Conservation (phyloP, 495 filamentous ascomycete species). For the Parathielavia appendiculata region DNA sequence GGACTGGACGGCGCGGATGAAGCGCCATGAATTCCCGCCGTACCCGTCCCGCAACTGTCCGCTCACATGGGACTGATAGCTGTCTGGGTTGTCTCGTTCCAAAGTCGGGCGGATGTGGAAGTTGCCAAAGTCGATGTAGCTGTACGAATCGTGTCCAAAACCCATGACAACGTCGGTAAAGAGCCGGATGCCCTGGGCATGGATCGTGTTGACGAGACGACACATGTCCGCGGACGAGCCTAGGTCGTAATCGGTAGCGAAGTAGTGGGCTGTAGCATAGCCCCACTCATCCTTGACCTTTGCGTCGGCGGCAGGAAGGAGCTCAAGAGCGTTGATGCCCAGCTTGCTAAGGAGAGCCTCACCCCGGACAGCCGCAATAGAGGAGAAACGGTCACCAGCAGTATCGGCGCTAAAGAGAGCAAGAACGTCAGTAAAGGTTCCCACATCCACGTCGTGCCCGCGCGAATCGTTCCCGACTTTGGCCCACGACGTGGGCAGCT, state of each 20-base stretch:
- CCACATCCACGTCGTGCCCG: conserved; percentile 25
- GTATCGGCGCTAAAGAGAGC: conserved; percentile 26
- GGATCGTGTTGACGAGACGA: conserved; percentile 24
- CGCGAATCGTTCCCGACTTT: conserved; percentile 15
- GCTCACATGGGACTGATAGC: conserved; percentile 23
- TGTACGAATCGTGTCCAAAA: conserved; percentile 31
- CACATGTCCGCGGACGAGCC: conserved; percentile 25
- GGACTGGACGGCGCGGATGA: conserved; percentile 18
- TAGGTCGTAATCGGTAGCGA: conserved; percentile 28
- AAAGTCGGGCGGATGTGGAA: conserved; percentile 25
- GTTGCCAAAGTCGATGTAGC: conserved; percentile 24
- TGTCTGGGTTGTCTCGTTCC: conserved; percentile 26
- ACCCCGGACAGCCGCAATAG: conserved; percentile 14
- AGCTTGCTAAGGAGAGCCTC: conserved; percentile 27
- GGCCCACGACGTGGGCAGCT: conserved; percentile 31
- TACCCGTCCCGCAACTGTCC: conserved; percentile 23
- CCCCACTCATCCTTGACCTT: conserved; percentile 28
- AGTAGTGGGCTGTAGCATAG: conserved; percentile 33
- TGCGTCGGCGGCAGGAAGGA: conserved; percentile 31
- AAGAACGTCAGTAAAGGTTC: conserved; percentile 32
- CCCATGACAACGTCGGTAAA: conserved; percentile 34
- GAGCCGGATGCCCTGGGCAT: conserved; percentile 22
- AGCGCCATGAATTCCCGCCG: conserved; percentile 28
- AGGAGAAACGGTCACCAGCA: conserved; percentile 22
- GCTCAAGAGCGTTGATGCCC: conserved; percentile 32